These are phyloP conservation scores for Geum urbanum DNA, from an alignment of 306 rosid genomes.

Conservation along the genomic window DNA sequence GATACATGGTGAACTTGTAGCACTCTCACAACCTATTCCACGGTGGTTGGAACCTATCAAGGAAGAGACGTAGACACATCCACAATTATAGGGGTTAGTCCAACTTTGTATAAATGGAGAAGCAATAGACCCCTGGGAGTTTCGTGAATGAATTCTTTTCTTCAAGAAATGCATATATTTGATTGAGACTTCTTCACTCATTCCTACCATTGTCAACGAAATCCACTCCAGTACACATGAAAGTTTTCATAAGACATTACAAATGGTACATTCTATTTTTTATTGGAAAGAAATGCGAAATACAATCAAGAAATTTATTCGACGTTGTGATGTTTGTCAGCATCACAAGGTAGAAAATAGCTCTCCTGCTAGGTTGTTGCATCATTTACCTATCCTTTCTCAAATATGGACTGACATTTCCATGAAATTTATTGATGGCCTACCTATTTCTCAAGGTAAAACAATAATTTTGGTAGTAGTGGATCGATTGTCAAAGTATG, in stretches of 20 bases:
- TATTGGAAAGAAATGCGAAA: neutral
- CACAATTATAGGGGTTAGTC: neutral
- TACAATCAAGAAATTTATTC: neutral
- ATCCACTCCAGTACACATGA: neutral
- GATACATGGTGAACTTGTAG: neutral
- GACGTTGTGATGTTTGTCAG: neutral
- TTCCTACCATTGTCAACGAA: neutral
- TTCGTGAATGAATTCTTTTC: neutral
- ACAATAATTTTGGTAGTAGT: neutral
- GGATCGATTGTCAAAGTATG: neutral
- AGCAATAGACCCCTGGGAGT: neutral
- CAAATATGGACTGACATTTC: neutral
- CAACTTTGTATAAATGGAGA: neutral
- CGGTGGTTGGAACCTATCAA: neutral
- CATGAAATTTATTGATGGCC: neutral
- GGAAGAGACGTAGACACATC: neutral
- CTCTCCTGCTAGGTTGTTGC: neutral
- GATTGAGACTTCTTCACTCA: neutral
- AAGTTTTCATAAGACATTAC: neutral
- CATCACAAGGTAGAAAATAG: neutral
- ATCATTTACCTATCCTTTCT: neutral
- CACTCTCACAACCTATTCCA: neutral
- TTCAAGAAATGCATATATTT: neutral
- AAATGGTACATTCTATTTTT: neutral
- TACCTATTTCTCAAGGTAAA: neutral